Percentiles rank a stretch among this genome's conserved stretches.
These are phyloP conservation scores for Karstenula rhodostoma DNA, from an alignment of 2,329 filamentous ascomycete species.

Conservation along the genomic window DNA sequence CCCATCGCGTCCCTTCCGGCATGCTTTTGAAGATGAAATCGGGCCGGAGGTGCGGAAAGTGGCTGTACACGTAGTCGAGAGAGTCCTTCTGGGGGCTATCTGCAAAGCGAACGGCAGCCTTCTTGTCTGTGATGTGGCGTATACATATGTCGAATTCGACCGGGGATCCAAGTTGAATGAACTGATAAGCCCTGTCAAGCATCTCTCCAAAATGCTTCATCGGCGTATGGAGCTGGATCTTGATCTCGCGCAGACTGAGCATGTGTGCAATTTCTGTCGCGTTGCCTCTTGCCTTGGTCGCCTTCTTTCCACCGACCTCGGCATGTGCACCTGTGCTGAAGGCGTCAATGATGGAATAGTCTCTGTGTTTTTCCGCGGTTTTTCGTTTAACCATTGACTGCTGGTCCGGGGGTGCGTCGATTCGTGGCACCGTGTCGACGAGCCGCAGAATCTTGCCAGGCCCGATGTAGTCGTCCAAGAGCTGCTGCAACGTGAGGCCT, in stretches of 20 bases:
- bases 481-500: conserved; percentile 21
- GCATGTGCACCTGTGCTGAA: conserved; percentile 1
- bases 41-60: conserved; percentile 41
- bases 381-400: conserved; percentile 14
- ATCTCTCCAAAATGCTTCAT: conserved; percentile 14
- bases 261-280: conserved; percentile 16
- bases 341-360: conserved; percentile 24
- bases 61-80: conserved; percentile 33
- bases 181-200: conserved; percentile 36
- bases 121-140: conserved; percentile 7
- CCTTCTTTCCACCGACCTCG: not conserved
- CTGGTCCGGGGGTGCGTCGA: not conserved
- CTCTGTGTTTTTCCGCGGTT: conserved; percentile 1
- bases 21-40: conserved; percentile 42
- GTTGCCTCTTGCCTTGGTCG: not conserved
- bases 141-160: conserved; percentile 34
- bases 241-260: conserved; percentile 28
- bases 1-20: conserved; percentile 31
- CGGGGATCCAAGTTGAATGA: conserved; percentile 27
- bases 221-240: conserved; percentile 26
- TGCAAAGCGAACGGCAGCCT: conserved; percentile 10
- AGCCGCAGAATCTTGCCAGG: conserved; percentile 33
- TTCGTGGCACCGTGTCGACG: conserved; percentile 5
- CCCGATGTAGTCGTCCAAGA: conserved; percentile 28
- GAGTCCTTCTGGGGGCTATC: not conserved